These are phyloP conservation scores for Parathielavia hyrcaniae DNA, from an alignment of 495 filamentous ascomycete species.

Conservation along the genomic window DNA sequence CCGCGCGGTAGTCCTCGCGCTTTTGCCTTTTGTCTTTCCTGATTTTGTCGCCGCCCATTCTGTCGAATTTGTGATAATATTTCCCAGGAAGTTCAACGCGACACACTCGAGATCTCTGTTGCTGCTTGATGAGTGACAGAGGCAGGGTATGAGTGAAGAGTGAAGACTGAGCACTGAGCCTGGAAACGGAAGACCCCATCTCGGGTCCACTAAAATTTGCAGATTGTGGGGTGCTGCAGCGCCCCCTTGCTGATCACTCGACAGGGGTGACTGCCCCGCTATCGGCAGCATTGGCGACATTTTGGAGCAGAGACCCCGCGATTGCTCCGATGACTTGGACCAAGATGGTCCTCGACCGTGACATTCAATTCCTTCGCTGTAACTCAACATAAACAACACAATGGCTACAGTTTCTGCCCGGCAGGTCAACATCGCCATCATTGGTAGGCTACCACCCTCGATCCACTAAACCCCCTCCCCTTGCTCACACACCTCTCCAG, in stretches of 20 bases:
- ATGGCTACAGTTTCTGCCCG: slow-evolving; percentile 28
- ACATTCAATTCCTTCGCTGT: not conserved
- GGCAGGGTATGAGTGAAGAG: not conserved
- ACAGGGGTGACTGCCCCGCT: slow-evolving; percentile 22
- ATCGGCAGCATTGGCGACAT: slow-evolving; percentile 21
- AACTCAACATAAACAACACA: slow-evolving; percentile 2
- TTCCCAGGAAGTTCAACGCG: not conserved
- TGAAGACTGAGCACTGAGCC: not conserved
- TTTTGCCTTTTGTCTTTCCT: slow-evolving; percentile 59
- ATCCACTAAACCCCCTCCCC: not conserved
- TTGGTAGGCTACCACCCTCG: slow-evolving; percentile 20
- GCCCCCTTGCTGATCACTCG: not conserved
- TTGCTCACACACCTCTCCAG: slow-evolving; percentile 39
- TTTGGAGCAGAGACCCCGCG: slow-evolving; percentile 12
- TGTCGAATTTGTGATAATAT: not conserved
- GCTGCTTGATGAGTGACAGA: slow-evolving; percentile 1
- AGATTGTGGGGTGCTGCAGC: not conserved
- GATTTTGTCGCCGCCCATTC: slow-evolving; percentile 23
- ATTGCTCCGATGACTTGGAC: not conserved
- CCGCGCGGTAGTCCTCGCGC: slow-evolving; percentile 63
- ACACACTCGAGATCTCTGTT: not conserved
- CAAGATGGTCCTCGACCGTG: not conserved
- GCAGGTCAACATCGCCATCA: slow-evolving; percentile 33
- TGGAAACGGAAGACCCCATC: not conserved
- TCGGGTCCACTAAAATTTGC: not conserved